Evolutionary conservation across 2,329 filamentous ascomycete genomes (phyloP), one percentile per base, ranked within the genome.

Genomic region (Paraconiothyrium brasiliense): DNA sequence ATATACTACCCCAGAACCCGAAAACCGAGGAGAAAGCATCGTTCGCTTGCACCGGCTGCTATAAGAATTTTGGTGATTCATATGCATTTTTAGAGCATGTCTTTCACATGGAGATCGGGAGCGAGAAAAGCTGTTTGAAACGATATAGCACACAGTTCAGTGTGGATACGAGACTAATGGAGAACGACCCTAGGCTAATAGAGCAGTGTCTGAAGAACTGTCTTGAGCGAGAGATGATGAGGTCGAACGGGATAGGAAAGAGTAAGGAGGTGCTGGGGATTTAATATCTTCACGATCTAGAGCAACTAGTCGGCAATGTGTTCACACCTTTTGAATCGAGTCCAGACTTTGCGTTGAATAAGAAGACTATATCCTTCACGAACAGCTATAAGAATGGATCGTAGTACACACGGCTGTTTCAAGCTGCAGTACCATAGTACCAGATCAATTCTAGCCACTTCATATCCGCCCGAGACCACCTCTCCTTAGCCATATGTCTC

Each of bases 81-180:
- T 78, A 77, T 59, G 73, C 71, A 16, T 78, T 76, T 60, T 67
- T 78, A 2, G 75, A 78, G 30, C 75, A 78, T 44, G 60, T 71
- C 3, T 77, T 75, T 54, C 75, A 77, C 59, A 76, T 72, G 56
- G 71, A 76, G 41, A 73, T 73, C 41, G 71, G 74, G 5, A 75
- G 71, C 48, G 73, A 75, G 9, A 54, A 67, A 9, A 76, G 73
- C 50, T 78, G 75, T 54, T 58, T 72, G 49, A 66, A 67, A 30
- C 54, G 68, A 34, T 69, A 67, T 57, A 73, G 63, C 49, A 64
- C 64, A 4, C 49, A 52, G 1, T 67, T 65, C 47, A 61, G 66
- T 10, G 30, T 73, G 20, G 63, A 69, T 13, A 65, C 71, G 27
- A 47, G 67, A 1, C 63, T 64, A 8, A 41, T 71, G 14, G 66